A percentile compares a stretch with the other conserved stretches of the same genome.
Conservation (phyloP, 257 asterid genomes). For the Petunia secreta region DNA sequence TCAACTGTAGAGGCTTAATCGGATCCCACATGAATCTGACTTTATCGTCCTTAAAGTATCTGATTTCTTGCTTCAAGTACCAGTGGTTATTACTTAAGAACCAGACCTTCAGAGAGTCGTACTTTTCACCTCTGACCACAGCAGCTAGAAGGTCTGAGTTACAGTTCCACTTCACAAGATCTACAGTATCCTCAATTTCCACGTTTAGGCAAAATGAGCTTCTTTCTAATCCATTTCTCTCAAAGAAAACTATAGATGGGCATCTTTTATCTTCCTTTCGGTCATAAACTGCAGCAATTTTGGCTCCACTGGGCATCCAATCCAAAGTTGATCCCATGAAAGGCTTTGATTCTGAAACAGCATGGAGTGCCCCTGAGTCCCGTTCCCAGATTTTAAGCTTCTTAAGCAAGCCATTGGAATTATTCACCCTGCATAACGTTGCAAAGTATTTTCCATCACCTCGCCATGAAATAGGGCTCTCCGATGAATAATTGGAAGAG, state of each 20-base stretch:
- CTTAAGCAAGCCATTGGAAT: constrained; percentile 50
- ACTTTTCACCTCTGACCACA: constrained; percentile 63
- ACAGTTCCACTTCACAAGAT: constrained; percentile 82
- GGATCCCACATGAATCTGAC: constrained; percentile 85
- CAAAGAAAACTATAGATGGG: constrained; percentile 76
- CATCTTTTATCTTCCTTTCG: constrained; percentile 55
- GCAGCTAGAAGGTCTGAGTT: constrained; percentile 90
- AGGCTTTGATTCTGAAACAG: constrained; percentile 77
- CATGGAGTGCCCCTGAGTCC: constrained; percentile 77
- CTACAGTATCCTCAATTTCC: constrained; percentile 56
- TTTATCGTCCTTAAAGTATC: constrained; percentile 64
- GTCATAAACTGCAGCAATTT: constrained; percentile 72
- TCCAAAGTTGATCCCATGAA: constrained; percentile 77
- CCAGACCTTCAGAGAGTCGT: constrained; percentile 84
- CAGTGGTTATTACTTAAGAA: constrained; percentile 85
- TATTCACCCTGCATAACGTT: constrained; percentile 62
- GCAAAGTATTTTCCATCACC: constrained; percentile 95
- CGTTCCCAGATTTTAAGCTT: constrained; percentile 97
- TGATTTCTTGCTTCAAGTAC: constrained; percentile 89
- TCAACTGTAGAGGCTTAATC: constrained; percentile 64
- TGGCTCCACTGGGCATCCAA: constrained; percentile 89
- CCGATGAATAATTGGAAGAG: constrained; percentile 52
- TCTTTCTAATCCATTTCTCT: constrained; percentile 91
- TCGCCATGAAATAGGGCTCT: constrained; percentile 78
- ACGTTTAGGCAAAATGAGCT: constrained; percentile 73